A percentile compares a stretch with the other conserved stretches of the same genome.
Conservation (phyloP, 2,329 filamentous ascomycete species). For the Basipetospora chlamydospora region DNA sequence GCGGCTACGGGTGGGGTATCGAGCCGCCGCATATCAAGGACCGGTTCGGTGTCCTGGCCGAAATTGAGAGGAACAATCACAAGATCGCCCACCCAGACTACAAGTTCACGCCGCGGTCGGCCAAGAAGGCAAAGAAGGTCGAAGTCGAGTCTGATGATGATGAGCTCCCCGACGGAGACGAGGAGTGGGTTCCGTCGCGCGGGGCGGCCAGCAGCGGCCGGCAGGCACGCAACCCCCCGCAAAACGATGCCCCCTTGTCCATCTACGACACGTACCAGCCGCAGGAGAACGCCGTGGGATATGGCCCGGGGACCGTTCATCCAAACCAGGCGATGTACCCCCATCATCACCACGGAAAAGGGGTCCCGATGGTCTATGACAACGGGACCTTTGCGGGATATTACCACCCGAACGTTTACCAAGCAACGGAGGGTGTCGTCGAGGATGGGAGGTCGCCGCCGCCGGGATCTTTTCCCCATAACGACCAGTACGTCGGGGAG, state of each 20-base stretch:
- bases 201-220: background rate
- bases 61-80: slow-evolving; percentile 72
- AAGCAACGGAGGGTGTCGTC: slow-evolving; percentile 11
- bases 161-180: slow-evolving; percentile 27
- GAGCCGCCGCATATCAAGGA: slow-evolving; percentile 61
- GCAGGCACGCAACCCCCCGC: no score
- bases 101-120: slow-evolving; percentile 78
- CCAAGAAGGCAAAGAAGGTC: slow-evolving; percentile 20
- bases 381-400: slow-evolving; percentile 15
- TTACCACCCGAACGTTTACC: slow-evolving; percentile 21
- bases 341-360: slow-evolving; percentile 20
- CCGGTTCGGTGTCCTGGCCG: slow-evolving; percentile 65
- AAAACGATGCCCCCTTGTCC: no score
- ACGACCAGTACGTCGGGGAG: background rate
- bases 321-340: slow-evolving; percentile 16
- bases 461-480: slow-evolving; percentile 10
- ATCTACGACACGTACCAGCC: slow-evolving; percentile 1
- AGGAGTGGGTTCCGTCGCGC: slow-evolving; percentile 3
- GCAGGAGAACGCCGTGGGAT: no score
- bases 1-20: slow-evolving; percentile 71
- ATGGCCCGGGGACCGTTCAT: no score
- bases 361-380: slow-evolving; percentile 23
- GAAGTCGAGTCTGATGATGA: slow-evolving; percentile 15
- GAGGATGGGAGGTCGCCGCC: slow-evolving; percentile 21
- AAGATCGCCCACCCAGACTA: slow-evolving; percentile 75